Conservation (phyloP, 495 filamentous ascomycete species). For the Neurospora tetraspora region DNA sequence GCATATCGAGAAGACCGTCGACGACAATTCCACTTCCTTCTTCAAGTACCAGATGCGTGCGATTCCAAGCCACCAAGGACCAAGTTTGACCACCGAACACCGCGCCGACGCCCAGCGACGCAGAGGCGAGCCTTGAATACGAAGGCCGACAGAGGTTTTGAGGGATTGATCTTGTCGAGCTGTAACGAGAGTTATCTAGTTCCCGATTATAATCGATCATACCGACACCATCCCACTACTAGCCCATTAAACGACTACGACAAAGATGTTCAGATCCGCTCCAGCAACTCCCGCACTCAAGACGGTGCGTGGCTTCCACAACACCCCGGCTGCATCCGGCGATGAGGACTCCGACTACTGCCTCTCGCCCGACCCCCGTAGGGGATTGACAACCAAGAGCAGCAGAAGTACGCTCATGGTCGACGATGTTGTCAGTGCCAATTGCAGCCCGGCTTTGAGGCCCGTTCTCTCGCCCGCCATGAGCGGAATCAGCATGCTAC, state of each 20-base stretch:
- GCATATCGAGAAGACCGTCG: constrained; percentile 32
- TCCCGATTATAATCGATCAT: not conserved
- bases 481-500: constrained; percentile 68
- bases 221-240: not conserved
- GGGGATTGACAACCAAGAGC: constrained; percentile 20
- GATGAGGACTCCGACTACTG: constrained; percentile 75
- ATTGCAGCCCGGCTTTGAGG: constrained; percentile 52
- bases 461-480: constrained; percentile 44
- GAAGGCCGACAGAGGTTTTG: constrained; percentile 8
- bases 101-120: constrained; percentile 41
- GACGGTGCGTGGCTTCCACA: constrained; percentile 62
- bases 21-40: constrained; percentile 32
- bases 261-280: constrained; percentile 1
- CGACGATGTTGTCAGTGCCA: constrained; percentile 46
- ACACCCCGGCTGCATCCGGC: constrained; percentile 68
- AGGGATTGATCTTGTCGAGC: not conserved
- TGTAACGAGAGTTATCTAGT: not conserved
- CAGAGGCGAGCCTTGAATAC: constrained; percentile 37
- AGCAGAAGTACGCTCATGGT: constrained; percentile 20
- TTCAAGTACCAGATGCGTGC: constrained; percentile 40
- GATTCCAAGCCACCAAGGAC: constrained; percentile 29
- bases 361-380: constrained; percentile 24
- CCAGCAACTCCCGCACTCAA: constrained; percentile 53
- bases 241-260: not conserved
- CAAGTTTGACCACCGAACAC: constrained; percentile 28